Evolutionary conservation across 2,329 filamentous ascomycete species (phyloP).

Genomic region (Diaporthe sp.): DNA sequence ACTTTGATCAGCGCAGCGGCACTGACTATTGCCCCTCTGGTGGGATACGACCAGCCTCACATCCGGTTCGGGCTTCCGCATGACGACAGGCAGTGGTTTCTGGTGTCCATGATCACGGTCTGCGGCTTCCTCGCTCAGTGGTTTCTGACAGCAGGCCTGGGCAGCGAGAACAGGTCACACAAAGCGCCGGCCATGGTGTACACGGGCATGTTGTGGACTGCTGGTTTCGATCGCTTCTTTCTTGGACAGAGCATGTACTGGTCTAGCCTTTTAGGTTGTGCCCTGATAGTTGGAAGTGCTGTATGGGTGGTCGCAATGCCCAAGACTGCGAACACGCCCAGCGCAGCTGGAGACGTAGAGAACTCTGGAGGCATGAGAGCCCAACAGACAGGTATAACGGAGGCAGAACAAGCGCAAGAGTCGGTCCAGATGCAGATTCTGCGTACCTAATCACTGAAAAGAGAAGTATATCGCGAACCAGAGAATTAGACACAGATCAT

Average conservation of each 20-base stretch:
- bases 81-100: conserved; percentile 67
- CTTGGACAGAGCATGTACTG: conserved; percentile 63
- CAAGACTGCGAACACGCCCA: conserved; percentile 44
- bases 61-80: conserved; percentile 55
- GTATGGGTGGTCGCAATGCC: conserved; percentile 61
- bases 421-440: conserved; percentile 32
- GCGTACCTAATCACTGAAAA: background rate
- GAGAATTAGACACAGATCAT: background rate
- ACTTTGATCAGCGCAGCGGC: conserved; percentile 20
- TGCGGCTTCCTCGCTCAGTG: conserved; percentile 76
- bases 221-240: conserved; percentile 55
- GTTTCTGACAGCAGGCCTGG: conserved; percentile 80
- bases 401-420: conserved; percentile 42
- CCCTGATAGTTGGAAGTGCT: conserved; percentile 63
- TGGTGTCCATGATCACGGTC: conserved; percentile 74
- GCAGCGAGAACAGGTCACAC: conserved; percentile 73
- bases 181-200: conserved; percentile 68
- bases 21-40: conserved; percentile 47
- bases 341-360: conserved; percentile 47
- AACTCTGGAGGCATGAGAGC: conserved; percentile 41
- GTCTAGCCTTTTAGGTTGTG: conserved; percentile 61
- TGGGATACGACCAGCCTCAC: conserved; percentile 57
- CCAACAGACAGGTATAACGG: conserved; percentile 53
- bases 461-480: background rate
- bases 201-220: conserved; percentile 67